Evolutionary conservation across 768 basidiomycete genomes (phyloP), one percentile per base, ranked within the genome.

Genomic region (Solioccasus polychromus): DNA sequence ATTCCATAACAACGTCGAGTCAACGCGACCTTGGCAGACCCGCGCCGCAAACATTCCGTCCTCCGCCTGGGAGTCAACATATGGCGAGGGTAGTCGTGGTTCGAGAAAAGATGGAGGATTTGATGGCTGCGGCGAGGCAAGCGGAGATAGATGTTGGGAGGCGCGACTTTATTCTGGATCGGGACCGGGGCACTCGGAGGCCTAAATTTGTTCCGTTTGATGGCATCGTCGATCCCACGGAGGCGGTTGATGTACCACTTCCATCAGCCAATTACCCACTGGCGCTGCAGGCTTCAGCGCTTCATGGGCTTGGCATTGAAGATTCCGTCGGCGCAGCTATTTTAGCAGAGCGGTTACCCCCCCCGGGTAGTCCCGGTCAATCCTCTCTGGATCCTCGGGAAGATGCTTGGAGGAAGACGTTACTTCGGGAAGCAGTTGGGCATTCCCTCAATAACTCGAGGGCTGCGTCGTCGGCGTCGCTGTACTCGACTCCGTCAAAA

Each of bases 141-240:
- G 83, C 83, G 8, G 85, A 90, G 55, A 75, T 80, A 49, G 85
- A 88, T 44, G 69, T 89, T 60, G 83, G 83, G 55, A 60, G 70
- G 25, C 78, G 79, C 19, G 76, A 71, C 17, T 70, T 70, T 26
- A 66, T 70, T 43, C 64, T 71, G 41, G 79, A 79, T 47, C 69
- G 74, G 47, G 73, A 68, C 49, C 66, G 63, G 35, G 41, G 59
- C 24, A 66, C 71, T n/a, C 71, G 73, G 48, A 67, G 66, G 42
- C 61, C 58, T 34, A 68, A 66, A 49, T 61, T 65, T 47, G 56
- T 63, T 42, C 52, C 60, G n/a, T 63, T 75, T 51, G 75, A 80
- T 58, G 71, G 81, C 55, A 73, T 86, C 43, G 82, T 91, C 54
- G 89, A 92, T 66, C 89, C 89, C 10, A 92, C 89, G 20, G 90